Conservation (phyloP, 257 asterid genomes). For the Gentiana straminea region DNA sequence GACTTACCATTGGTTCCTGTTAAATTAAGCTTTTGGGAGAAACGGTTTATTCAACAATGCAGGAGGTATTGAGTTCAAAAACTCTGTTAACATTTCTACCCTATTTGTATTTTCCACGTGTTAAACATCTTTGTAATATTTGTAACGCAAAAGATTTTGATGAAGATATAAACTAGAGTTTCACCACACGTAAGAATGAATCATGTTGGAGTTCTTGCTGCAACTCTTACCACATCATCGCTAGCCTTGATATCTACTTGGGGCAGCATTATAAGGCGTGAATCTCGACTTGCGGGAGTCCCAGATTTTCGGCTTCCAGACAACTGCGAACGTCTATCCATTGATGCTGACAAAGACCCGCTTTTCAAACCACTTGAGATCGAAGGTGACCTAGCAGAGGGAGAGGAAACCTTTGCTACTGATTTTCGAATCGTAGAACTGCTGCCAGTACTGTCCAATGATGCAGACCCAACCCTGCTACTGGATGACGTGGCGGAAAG, state of each 20-base stretch:
- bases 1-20: no score
- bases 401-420: slow-evolving; percentile 35
- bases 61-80: no score
- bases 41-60: no score
- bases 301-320: slow-evolving; percentile 57
- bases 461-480: slow-evolving; percentile 50
- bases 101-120: no score
- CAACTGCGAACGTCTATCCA: slow-evolving; percentile 38
- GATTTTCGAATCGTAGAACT: slow-evolving; percentile 47
- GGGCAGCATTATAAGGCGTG: slow-evolving; percentile 90
- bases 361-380: slow-evolving; percentile 58
- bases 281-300: slow-evolving; percentile 72
- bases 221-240: slow-evolving; percentile 74
- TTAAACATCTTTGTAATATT: no score
- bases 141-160: no score
- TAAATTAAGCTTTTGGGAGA: no score
- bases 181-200: not conserved
- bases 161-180: not conserved
- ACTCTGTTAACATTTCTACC: no score
- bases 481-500: slow-evolving; percentile 41
- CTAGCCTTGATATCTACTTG: slow-evolving; percentile 89
- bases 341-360: slow-evolving; percentile 40
- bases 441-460: slow-evolving; percentile 61
- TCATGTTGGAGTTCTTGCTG: not conserved
- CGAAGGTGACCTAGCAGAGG: slow-evolving; percentile 41